Percentiles rank a stretch among this genome's conserved stretches.
Evolutionary conservation across 2,329 filamentous ascomycete species (phyloP).

Genomic region (Macrophomina tecta): DNA sequence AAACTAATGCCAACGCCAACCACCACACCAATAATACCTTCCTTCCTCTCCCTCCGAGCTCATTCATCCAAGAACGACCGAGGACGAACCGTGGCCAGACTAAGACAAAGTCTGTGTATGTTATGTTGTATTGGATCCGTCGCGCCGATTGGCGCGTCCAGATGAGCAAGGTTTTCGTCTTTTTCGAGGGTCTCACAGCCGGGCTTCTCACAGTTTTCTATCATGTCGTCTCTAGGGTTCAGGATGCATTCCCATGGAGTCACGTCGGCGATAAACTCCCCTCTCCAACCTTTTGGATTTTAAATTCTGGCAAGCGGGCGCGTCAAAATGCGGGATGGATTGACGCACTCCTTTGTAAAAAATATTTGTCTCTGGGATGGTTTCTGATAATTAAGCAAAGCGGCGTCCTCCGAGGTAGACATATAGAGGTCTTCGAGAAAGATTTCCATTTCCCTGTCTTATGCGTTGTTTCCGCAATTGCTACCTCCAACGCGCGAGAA

Average conservation of each 20-base stretch:
- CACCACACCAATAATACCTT: slow-evolving; percentile 10
- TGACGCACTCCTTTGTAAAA: not conserved
- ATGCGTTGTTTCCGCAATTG: not conserved
- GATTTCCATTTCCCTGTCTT: slow-evolving; percentile 1
- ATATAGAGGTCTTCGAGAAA: slow-evolving; percentile 16
- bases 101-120: slow-evolving; percentile 17
- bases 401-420: slow-evolving; percentile 20
- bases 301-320: not conserved
- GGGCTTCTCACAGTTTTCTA: not conserved
- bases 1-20: not conserved
- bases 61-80: slow-evolving; percentile 17
- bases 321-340: not conserved
- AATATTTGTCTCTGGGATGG: slow-evolving; percentile 18
- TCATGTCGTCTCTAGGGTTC: slow-evolving; percentile 10
- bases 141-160: not conserved
- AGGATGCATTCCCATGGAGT: slow-evolving; percentile 22
- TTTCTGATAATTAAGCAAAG: slow-evolving; percentile 10
- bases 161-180: not conserved
- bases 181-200: slow-evolving; percentile 6
- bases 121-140: not conserved
- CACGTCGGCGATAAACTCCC: slow-evolving; percentile 19
- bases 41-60: not conserved
- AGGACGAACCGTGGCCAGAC: slow-evolving; percentile 7
- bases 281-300: slow-evolving; percentile 11
- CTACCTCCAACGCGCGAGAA: too few relatives aligned